Percentiles rank a stretch among this genome's conserved stretches.
These are phyloP conservation scores for Diaporthe vaccinii DNA, from an alignment of 2,329 filamentous ascomycete species.

Conservation along the genomic window DNA sequence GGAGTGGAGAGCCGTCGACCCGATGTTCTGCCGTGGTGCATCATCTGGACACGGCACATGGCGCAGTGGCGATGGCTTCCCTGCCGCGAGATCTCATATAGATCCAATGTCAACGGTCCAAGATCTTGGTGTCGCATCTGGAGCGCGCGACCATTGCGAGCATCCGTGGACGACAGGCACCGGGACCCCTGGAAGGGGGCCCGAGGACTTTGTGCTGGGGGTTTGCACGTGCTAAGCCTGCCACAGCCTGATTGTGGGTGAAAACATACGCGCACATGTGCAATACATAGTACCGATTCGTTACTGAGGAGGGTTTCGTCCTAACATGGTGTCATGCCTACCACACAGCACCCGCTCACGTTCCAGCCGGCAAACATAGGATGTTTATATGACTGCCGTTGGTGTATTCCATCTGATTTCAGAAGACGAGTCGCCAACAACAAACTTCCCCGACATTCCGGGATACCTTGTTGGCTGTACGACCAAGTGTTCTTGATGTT, in stretches of 20 bases:
- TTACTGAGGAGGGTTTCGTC: constrained; percentile 19
- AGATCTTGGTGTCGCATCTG: constrained; percentile 15
- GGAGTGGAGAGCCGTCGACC: not conserved
- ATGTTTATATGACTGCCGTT: constrained; percentile 6
- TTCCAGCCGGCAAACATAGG: not conserved
- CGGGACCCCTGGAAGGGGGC: not conserved
- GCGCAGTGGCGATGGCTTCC: constrained; percentile 4
- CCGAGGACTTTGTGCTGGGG: not conserved
- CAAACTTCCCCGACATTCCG: not conserved
- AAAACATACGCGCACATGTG: not conserved
- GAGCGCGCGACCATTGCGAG: not conserved
- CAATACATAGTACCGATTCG: constrained; percentile 7
- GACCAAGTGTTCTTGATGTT: not conserved
- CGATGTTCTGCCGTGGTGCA: constrained; percentile 17
- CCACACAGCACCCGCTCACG: not conserved
- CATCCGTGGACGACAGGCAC: not conserved
- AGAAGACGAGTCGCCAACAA: constrained; percentile 15
- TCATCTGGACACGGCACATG: constrained; percentile 8
- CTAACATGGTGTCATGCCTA: constrained; percentile 9
- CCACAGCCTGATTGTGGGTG: not conserved
- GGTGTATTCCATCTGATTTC: not conserved
- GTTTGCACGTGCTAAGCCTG: not conserved
- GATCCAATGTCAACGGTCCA: constrained; percentile 6
- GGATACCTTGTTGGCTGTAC: not conserved
- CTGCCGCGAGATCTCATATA: not conserved